Evolutionary conservation across 73 alveolate genomes (phyloP).

Genomic region (Symbiodinium pilosum): DNA sequence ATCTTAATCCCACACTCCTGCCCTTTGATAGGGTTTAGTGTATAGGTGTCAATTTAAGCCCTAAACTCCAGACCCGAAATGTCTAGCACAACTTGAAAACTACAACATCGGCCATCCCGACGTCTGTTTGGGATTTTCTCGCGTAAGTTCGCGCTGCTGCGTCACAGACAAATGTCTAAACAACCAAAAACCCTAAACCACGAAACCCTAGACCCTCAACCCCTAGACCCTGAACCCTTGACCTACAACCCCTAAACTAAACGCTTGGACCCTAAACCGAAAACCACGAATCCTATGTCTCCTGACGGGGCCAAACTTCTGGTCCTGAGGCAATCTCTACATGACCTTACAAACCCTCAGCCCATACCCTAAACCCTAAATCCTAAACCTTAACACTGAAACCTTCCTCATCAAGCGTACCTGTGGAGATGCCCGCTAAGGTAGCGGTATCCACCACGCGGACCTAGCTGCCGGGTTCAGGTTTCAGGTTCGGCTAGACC

Average conservation of each 20-base stretch:
- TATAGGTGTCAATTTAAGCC: neutral
- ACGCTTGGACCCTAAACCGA: too few relatives aligned
- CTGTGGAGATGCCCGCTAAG: constrained; percentile 47
- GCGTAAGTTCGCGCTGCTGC: too few relatives aligned
- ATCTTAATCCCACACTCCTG: neutral
- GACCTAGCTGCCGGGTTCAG: neutral
- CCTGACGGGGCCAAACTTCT: too few relatives aligned
- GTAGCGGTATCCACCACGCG: constrained; percentile 44
- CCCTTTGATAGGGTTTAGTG: neutral
- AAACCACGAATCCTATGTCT: too few relatives aligned
- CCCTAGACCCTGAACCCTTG: neutral
- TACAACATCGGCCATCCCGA: too few relatives aligned
- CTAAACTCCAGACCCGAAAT: neutral
- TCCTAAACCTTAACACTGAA: neutral
- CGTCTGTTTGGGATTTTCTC: too few relatives aligned
- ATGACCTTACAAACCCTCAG: neutral
- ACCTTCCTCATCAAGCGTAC: neutral
- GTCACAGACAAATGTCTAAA: too few relatives aligned
- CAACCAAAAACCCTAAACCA: neutral
- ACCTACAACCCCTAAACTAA: neutral
- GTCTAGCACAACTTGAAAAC: too few relatives aligned
- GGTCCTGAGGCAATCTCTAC: too few relatives aligned
- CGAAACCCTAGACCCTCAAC: neutral
- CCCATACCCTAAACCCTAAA: neutral
- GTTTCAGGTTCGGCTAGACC: too few relatives aligned